These are phyloP conservation scores for Irpex sp. DNA, from an alignment of 1,284 basidiomycete genomes.

Conservation along the genomic window DNA sequence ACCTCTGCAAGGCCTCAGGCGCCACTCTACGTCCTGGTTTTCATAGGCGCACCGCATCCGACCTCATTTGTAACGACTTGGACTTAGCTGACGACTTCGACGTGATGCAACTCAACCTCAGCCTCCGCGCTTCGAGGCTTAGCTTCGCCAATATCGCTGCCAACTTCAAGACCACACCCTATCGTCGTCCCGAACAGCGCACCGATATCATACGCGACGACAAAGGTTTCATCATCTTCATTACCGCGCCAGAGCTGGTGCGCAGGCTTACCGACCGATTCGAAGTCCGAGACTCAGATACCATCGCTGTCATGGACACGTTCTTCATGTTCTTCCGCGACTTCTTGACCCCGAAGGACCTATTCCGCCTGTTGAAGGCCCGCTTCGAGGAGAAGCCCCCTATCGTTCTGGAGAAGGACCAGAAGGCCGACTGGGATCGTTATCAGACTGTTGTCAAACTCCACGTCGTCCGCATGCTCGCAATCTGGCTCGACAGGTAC, in stretches of 20 bases:
- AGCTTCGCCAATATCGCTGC: conserved; percentile 4
- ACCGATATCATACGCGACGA: conserved; percentile 11
- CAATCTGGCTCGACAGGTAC: conserved; percentile 74
- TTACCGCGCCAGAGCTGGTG: conserved; percentile 42
- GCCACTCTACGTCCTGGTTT: neutral
- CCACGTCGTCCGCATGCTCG: conserved; percentile 63
- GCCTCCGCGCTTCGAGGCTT: neutral
- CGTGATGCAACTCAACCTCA: neutral
- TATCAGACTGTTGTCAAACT: conserved; percentile 54
- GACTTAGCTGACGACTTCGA: neutral
- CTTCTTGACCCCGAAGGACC: conserved; percentile 57
- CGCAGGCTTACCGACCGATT: conserved; percentile 41
- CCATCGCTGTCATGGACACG: conserved; percentile 36
- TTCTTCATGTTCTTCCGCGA: conserved; percentile 80
- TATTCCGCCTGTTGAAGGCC: conserved; percentile 51
- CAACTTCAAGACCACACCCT: neutral
- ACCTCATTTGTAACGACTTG: neutral
- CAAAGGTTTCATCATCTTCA: conserved; percentile 24
- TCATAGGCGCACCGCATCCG: neutral
- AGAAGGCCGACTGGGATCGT: conserved; percentile 47
- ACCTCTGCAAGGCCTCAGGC: neutral
- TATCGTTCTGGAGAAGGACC: conserved; percentile 27
- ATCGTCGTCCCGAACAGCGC: conserved; percentile 2
- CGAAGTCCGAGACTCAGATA: conserved; percentile 29
- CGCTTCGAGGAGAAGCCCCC: conserved; percentile 52